Evolutionary conservation across 179 eudicot species (phyloP), one percentile per base, ranked within the genome.

Genomic region (Beta lomatogona): DNA sequence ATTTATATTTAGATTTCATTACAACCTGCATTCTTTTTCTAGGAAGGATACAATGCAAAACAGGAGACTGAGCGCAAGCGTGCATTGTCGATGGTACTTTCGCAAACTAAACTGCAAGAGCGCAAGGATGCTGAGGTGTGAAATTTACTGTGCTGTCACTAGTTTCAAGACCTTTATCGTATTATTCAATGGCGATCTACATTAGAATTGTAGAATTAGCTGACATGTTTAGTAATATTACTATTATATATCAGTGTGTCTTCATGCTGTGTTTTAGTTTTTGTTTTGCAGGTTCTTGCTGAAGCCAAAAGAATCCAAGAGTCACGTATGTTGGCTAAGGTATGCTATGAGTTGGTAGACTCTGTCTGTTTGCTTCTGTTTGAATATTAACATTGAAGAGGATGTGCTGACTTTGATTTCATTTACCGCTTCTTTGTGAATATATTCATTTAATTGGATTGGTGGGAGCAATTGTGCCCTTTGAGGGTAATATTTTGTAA

Each of bases 101-200:
- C 98, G 80, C 98, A 92, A 74, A 90, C 98, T 84, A 97, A 97
- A 86, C 92, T 90, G 28, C 98, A 97, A 80, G 99, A 97, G 84
- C 97, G 95, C 87, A 97, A 87, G 87, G 99, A 94, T 86, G 90
- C 90, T 77, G 98, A 94, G 98, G 99, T 97, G 59, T 83, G 81
- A 79, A 69, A 71, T 58, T 82, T 76, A n/a, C 41, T 45, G 72
- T 75, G 69, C n/a, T 25, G 75, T 80, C 55, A 21, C 25, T 31
- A 57, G n/a, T 18, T 52, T 65, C n/a, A 28, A 48, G 22, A 54
- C 22, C 64, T 45, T 55, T 31, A 22, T 70, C 12, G 3, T 72
- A 31, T 28, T n/a, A 22, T 22, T 45, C 46, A 25, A 11, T 72
- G 55, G 71, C 28, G 8, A 75, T 14, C 28, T 60, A 46, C n/a